Conservation (phyloP, 495 filamentous ascomycete species). For the Thozetella sp. region DNA sequence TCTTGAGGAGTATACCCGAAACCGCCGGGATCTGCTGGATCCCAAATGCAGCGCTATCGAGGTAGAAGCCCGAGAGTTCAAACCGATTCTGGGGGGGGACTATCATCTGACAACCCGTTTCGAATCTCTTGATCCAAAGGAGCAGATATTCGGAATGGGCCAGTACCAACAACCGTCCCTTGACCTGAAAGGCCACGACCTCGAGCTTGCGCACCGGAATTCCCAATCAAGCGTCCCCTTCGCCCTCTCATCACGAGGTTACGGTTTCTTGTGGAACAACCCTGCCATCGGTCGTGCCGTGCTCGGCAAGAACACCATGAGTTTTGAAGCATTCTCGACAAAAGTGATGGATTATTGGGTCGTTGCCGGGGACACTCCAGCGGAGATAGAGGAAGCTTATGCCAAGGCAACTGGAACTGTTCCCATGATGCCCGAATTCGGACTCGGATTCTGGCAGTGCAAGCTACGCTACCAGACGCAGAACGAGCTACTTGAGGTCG, state of each 20-base stretch:
- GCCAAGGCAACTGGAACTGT: slow-evolving; percentile 51
- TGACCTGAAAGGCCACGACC: slow-evolving; percentile 56
- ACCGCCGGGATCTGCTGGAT: slow-evolving; percentile 47
- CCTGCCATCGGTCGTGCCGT: slow-evolving; percentile 57
- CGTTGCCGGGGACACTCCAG: slow-evolving; percentile 53
- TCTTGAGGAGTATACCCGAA: slow-evolving; percentile 58
- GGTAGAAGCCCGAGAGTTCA: slow-evolving; percentile 56
- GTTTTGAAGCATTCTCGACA: slow-evolving; percentile 57
- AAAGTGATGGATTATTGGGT: slow-evolving; percentile 61
- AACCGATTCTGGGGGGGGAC: slow-evolving; percentile 46
- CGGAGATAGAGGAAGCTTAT: slow-evolving; percentile 54
- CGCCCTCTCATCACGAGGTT: slow-evolving; percentile 52
- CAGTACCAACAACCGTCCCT: slow-evolving; percentile 61
- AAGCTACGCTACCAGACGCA: slow-evolving; percentile 63
- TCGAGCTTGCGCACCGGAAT: slow-evolving; percentile 62
- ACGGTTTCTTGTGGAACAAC: slow-evolving; percentile 63
- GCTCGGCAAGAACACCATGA: slow-evolving; percentile 58
- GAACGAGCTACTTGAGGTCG: slow-evolving; percentile 55
- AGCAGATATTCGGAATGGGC: slow-evolving; percentile 65
- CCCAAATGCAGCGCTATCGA: slow-evolving; percentile 57
- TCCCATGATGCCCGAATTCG: slow-evolving; percentile 66
- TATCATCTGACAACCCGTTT: slow-evolving; percentile 53
- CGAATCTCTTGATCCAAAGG: slow-evolving; percentile 48
- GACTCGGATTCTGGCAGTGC: slow-evolving; percentile 65
- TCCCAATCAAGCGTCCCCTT: slow-evolving; percentile 63